Conservation (phyloP, 2,329 filamentous ascomycete genomes). For the Dendrostoma leiphaemia region DNA sequence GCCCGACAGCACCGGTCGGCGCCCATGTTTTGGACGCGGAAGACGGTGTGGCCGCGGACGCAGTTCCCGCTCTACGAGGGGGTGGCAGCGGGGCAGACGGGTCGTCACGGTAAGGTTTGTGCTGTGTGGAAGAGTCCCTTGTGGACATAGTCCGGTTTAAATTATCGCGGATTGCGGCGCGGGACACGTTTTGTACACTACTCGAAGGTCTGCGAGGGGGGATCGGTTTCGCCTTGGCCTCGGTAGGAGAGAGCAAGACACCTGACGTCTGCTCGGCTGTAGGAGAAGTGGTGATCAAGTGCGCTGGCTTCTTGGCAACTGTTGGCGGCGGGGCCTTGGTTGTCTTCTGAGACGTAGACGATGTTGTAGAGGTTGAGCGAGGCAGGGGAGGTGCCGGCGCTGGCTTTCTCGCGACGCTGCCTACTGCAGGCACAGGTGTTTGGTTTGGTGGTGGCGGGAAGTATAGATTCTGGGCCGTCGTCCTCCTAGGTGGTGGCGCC, state of each 20-base stretch:
- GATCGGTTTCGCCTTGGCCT: slow-evolving; percentile 23
- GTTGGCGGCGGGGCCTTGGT: slow-evolving; percentile 47
- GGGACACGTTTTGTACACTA: slow-evolving; percentile 8
- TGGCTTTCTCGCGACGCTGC: slow-evolving; percentile 24
- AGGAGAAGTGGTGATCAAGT: slow-evolving; percentile 39
- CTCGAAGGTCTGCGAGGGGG: slow-evolving; percentile 26
- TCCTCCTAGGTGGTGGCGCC: slow-evolving; percentile 45
- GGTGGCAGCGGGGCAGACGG: slow-evolving; percentile 15
- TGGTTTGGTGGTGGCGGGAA: slow-evolving; percentile 19
- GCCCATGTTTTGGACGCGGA: slow-evolving; percentile 9
- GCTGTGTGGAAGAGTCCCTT: slow-evolving; percentile 1
- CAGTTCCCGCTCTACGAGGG: slow-evolving; percentile 16
- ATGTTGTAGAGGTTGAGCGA: slow-evolving; percentile 35
- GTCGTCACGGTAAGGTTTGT: not conserved
- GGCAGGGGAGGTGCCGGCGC: slow-evolving; percentile 24
- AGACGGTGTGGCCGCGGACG: slow-evolving; percentile 1
- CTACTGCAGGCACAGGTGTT: slow-evolving; percentile 16
- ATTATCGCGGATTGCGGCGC: slow-evolving; percentile 5
- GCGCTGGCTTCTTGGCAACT: slow-evolving; percentile 62
- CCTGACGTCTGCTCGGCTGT: slow-evolving; percentile 23
- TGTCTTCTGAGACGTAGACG: slow-evolving; percentile 34
- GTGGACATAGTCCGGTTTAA: slow-evolving; percentile 16
- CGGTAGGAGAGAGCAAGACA: slow-evolving; percentile 17
- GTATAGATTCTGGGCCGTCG: slow-evolving; percentile 24
- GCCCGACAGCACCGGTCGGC: slow-evolving; percentile 15